Evolutionary conservation across 345 rosid genomes (phyloP).

Genomic region (Barbarea vulgaris): DNA sequence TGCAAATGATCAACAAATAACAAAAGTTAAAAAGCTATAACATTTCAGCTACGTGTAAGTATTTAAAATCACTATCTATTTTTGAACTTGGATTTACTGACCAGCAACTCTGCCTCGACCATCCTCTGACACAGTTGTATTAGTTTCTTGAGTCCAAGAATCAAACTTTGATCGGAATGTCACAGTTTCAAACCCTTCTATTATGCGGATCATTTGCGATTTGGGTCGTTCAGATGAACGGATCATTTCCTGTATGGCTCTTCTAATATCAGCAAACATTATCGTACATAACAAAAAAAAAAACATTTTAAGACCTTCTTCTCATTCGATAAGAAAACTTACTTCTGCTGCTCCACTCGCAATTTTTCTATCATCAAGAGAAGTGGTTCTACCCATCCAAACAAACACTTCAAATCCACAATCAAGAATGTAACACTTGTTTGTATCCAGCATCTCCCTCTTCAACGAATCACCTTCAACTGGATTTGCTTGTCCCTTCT

Average conservation of each 20-base stretch:
- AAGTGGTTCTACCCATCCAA: conserved; percentile 48
- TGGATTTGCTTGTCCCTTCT: conserved; percentile 78
- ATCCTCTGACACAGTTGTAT: conserved; percentile 87
- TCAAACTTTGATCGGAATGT: conserved; percentile 84
- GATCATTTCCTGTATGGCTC: conserved; percentile 67
- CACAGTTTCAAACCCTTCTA: conserved; percentile 97
- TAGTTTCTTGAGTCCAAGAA: conserved; percentile 77
- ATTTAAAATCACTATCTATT: conserved; percentile 8
- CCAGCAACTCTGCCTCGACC: conserved; percentile 99
- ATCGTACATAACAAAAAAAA: conserved; percentile 6
- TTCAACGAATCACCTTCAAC: conserved; percentile 70
- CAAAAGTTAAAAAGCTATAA: not conserved
- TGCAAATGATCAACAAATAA: conserved; percentile 37
- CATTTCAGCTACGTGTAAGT: not conserved
- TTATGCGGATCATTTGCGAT: conserved; percentile 76
- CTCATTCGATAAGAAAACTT: conserved; percentile 2
- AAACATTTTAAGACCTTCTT: not conserved
- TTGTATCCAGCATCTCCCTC: conserved; percentile 79
- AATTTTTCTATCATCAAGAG: conserved; percentile 46
- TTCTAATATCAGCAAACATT: conserved; percentile 35
- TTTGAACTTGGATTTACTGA: conserved; percentile 36
- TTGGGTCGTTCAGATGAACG: conserved; percentile 58
- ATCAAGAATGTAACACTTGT: conserved; percentile 58
- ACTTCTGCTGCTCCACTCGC: conserved; percentile 45
- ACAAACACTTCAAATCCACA: conserved; percentile 46